Conservation (phyloP, 192 early-diverging fungal genomes). For the Podila horticola region DNA sequence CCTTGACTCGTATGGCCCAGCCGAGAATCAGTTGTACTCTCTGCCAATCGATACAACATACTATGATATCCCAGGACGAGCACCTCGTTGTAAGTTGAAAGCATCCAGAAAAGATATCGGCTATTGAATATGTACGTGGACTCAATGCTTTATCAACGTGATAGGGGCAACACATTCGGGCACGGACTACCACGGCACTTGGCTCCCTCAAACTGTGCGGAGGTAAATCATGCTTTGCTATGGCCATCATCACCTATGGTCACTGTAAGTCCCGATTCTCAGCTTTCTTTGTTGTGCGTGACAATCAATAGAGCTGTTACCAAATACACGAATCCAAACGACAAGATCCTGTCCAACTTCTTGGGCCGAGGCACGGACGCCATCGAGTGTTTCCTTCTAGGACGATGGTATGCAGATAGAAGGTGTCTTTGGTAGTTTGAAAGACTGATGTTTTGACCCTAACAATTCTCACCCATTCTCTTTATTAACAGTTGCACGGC, state of each 20-base stretch:
- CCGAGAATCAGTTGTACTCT: slow-evolving; percentile 77
- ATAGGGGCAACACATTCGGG: slow-evolving; percentile 86
- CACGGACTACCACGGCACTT: slow-evolving; percentile 94
- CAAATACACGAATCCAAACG: slow-evolving; percentile 79
- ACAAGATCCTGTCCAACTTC: slow-evolving; percentile 90
- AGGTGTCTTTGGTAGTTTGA: background rate
- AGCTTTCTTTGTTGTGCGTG: background rate
- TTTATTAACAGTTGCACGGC: slow-evolving; percentile 66
- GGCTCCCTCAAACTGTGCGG: slow-evolving; percentile 92
- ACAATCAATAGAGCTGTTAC: slow-evolving; percentile 65
- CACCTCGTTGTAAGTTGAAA: slow-evolving; percentile 75
- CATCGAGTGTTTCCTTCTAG: slow-evolving; percentile 86
- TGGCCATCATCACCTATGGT: too few species aligned
- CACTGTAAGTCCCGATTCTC: too few species aligned
- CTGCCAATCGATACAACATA: slow-evolving; percentile 83
- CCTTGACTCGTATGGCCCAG: slow-evolving; percentile 71
- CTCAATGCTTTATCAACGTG: background rate
- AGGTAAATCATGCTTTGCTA: slow-evolving; percentile 38
- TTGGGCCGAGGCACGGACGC: slow-evolving; percentile 93
- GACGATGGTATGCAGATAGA: slow-evolving; percentile 63
- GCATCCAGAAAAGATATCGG: background rate
- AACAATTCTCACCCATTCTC: too few species aligned
- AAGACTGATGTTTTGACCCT: too few species aligned
- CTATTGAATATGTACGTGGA: background rate
- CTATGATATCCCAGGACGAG: slow-evolving; percentile 91